phyloP scores from a whole-genome alignment of 208 protist species.

The Crithidia brevicula region DNA sequence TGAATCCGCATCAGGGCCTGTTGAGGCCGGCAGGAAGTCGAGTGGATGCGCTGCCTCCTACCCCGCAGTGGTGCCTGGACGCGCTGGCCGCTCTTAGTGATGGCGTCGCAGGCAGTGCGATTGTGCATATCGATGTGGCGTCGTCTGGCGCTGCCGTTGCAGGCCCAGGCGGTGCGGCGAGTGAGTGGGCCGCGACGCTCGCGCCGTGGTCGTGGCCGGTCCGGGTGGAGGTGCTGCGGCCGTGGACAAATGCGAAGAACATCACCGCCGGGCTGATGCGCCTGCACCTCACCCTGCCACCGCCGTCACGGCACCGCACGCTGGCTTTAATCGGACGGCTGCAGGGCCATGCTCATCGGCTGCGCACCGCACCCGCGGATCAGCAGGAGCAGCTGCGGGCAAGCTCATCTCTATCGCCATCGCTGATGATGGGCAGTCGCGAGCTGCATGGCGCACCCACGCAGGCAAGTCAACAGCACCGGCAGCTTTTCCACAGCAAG shows the following conservation, averaged over 20 bases:
- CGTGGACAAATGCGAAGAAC: constrained; percentile 5
- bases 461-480: constrained; percentile 23
- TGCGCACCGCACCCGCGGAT: neutral
- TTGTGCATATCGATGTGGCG: constrained; percentile 27
- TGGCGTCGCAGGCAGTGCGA: constrained; percentile 30
- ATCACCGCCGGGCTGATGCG: constrained; percentile 14
- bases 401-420: constrained; percentile 17
- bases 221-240: constrained; percentile 33
- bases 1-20: constrained; percentile 9
- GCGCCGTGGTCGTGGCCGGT: constrained; percentile 38
- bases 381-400: constrained; percentile 24
- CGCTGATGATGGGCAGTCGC: constrained; percentile 20
- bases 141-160: neutral
- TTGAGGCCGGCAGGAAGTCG: neutral
- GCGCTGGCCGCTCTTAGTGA: constrained; percentile 16
- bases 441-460: constrained; percentile 29
- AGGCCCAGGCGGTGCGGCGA: neutral
- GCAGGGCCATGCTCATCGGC: constrained; percentile 25
- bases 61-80: constrained; percentile 20
- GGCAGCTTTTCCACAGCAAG: constrained; percentile 11
- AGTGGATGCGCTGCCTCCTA: neutral
- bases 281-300: constrained; percentile 43
- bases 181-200: constrained; percentile 14
- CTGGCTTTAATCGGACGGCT: constrained; percentile 58
- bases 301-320: constrained; percentile 43